Evolutionary conservation across 2,329 filamentous ascomycete genomes (phyloP).

Genomic region (Cyphellophora attinorum): DNA sequence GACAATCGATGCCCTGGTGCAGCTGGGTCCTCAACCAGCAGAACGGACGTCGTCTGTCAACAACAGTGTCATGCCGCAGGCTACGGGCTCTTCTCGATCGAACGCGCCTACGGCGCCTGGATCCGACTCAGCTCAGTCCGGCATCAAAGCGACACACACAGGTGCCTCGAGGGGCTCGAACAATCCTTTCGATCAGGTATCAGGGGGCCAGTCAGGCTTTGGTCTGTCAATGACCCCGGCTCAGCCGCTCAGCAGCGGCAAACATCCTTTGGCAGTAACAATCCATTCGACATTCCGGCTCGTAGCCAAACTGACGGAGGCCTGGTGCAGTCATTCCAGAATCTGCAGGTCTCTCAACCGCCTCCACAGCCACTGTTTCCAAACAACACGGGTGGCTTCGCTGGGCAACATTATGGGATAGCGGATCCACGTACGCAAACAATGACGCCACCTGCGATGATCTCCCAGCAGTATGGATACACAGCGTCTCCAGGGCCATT

Average conservation of each 20-base stretch:
- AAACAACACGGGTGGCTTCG: constrained; percentile 60
- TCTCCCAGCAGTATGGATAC: constrained; percentile 21
- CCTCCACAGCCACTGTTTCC: constrained; percentile 52
- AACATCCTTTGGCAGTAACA: constrained; percentile 16
- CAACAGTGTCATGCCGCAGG: constrained; percentile 39
- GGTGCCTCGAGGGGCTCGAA: constrained; percentile 34
- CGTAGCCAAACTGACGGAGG: constrained; percentile 25
- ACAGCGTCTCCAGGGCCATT: constrained; percentile 14
- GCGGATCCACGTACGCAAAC: constrained; percentile 31
- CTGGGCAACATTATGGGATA: constrained; percentile 29
- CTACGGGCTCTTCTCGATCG: neutral
- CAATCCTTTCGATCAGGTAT: constrained; percentile 57
- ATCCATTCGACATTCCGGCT: constrained; percentile 22
- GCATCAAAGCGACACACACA: neutral
- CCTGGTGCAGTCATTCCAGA: constrained; percentile 65
- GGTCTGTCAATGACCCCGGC: constrained; percentile 19
- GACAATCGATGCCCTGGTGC: constrained; percentile 73
- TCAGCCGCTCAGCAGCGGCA: constrained; percentile 7
- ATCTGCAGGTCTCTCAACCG: constrained; percentile 56
- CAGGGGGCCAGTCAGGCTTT: constrained; percentile 4
- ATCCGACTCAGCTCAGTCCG: neutral
- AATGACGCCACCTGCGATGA: constrained; percentile 29
- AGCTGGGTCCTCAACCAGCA: constrained; percentile 58
- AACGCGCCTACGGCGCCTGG: neutral
- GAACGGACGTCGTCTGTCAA: constrained; percentile 21